Percentiles rank a stretch among this genome's conserved stretches.
Conservation (phyloP, 495 filamentous ascomycete genomes). For the Aspergillus leporis region DNA sequence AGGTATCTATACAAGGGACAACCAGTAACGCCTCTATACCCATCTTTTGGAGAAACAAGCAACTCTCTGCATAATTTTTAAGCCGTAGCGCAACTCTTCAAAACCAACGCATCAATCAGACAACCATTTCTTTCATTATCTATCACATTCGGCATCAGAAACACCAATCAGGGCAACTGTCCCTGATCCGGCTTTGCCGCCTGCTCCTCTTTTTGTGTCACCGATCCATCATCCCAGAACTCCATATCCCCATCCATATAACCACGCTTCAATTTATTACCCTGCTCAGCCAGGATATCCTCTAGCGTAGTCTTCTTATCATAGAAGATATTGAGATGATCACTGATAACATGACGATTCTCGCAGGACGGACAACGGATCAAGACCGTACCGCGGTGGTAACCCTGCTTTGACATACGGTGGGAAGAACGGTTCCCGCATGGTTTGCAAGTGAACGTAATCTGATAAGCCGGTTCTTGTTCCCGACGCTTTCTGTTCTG, state of each 20-base stretch:
- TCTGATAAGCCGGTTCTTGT: constrained; percentile 70
- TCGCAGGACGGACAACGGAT: constrained; percentile 83
- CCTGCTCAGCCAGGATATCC: constrained; percentile 37
- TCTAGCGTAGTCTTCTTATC: constrained; percentile 40
- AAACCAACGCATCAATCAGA: not conserved
- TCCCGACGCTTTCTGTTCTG: constrained; percentile 36
- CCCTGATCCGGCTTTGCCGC: constrained; percentile 8
- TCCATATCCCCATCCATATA: constrained; percentile 59
- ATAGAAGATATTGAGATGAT: constrained; percentile 67
- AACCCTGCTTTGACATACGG: constrained; percentile 84
- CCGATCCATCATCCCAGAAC: constrained; percentile 66
- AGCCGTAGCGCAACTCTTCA: not conserved
- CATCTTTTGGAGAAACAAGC: not conserved
- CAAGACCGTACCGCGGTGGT: constrained; percentile 83
- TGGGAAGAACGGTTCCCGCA: constrained; percentile 76
- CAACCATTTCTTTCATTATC: not conserved
- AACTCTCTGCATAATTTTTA: not conserved
- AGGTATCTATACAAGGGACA: constrained; percentile 16
- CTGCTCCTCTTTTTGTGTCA: constrained; percentile 21
- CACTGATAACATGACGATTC: constrained; percentile 85
- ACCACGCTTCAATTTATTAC: constrained; percentile 34
- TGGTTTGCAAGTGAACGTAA: constrained; percentile 90
- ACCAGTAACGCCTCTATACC: constrained; percentile 8
- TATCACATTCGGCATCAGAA: not conserved
- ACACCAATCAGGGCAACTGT: constrained; percentile 6